Evolutionary conservation across 495 filamentous ascomycete genomes (phyloP).

Genomic region (Filosporella fistucella): DNA sequence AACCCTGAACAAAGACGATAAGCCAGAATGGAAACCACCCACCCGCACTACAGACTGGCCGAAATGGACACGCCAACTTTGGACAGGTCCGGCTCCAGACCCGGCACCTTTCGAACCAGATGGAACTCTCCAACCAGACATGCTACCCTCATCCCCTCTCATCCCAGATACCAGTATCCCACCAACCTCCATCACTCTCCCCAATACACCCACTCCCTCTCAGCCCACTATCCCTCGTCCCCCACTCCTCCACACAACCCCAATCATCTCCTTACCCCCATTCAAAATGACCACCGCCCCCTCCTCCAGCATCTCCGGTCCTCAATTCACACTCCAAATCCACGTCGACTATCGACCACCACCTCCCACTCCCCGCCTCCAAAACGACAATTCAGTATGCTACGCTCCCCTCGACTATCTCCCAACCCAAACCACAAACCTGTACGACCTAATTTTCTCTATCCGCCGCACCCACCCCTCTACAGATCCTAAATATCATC

Average conservation of each 20-base stretch:
- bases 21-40: too few species aligned
- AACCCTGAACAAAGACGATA: too few species aligned
- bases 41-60: background rate
- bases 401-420: constrained; percentile 2
- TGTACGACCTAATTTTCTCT: constrained; percentile 6
- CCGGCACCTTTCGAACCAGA: background rate
- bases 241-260: background rate
- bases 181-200: background rate
- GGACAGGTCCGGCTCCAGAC: background rate
- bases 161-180: background rate
- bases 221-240: background rate
- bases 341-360: background rate
- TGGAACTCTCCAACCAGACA: background rate
- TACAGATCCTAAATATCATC: background rate
- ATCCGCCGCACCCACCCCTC: background rate
- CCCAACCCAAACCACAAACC: background rate
- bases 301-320: background rate
- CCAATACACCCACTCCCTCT: background rate
- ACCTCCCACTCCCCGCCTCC: background rate
- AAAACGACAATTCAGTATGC: background rate
- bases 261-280: background rate
- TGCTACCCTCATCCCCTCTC: background rate
- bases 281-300: background rate
- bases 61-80: background rate
- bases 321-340: constrained; percentile 2